phyloP scores from a whole-genome alignment of 306 rosid genomes.

The Chamaecrista fasciculata region DNA sequence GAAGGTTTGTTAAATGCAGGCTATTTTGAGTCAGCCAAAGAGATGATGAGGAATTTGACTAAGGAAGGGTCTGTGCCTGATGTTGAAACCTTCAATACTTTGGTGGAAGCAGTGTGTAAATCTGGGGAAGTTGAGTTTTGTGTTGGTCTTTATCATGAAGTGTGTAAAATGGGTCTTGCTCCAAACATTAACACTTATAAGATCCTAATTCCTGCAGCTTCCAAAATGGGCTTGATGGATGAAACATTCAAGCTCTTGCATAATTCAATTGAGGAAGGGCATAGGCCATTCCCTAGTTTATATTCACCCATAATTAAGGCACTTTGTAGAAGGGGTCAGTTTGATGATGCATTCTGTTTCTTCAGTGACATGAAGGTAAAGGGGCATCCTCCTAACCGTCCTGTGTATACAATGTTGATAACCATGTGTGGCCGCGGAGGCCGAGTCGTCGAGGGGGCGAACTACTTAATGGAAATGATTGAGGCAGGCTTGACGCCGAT shows the following conservation, averaged over 20 bases:
- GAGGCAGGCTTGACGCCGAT: slow-evolving; percentile 77
- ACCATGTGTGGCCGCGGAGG: slow-evolving; percentile 91
- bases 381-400: slow-evolving; percentile 92
- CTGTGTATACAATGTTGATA: slow-evolving; percentile 83
- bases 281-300: slow-evolving; percentile 70
- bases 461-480: slow-evolving; percentile 79
- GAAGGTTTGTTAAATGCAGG: slow-evolving; percentile 83
- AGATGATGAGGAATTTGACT: slow-evolving; percentile 67
- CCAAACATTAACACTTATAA: slow-evolving; percentile 78
- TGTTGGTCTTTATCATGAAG: slow-evolving; percentile 51
- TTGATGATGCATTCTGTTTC: slow-evolving; percentile 89
- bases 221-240: slow-evolving; percentile 59
- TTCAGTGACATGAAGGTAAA: slow-evolving; percentile 82
- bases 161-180: slow-evolving; percentile 55
- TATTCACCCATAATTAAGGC: slow-evolving; percentile 82
- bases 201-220: slow-evolving; percentile 63
- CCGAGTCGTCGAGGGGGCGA: slow-evolving; percentile 75
- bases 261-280: slow-evolving; percentile 65
- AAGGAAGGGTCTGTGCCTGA: slow-evolving; percentile 67
- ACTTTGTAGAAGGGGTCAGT: slow-evolving; percentile 72
- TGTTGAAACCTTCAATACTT: slow-evolving; percentile 62
- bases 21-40: slow-evolving; percentile 67
- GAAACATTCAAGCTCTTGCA: slow-evolving; percentile 71
- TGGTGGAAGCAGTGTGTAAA: slow-evolving; percentile 51
- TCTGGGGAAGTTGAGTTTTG: slow-evolving; percentile 69